Base-by-base conservation (phyloP, 2,329 filamentous ascomycete genomes). In the Nothomitra cinnamomea region DNA sequence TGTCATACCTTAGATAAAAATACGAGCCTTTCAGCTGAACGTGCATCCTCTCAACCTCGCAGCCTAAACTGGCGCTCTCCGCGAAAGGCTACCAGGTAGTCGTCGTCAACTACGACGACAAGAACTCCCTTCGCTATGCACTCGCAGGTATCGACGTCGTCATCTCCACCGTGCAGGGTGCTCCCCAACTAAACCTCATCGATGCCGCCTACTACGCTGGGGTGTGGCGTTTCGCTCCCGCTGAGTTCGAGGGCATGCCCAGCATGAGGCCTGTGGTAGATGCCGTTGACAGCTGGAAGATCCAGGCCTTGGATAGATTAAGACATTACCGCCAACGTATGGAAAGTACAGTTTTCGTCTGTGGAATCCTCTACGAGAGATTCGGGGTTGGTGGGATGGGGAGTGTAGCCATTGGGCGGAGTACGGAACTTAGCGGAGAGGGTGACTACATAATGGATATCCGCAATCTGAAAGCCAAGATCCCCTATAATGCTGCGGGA, bases 291-390 rank as follows among this genome's bases (percentile, higher is more conserved):
- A 76, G 77, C 47, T 76, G 74, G 19, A 77, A 76, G 21, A 68
- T 70, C 10, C 69, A 71, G n/a, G 80, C 80, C 1, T 68, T 82
- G 4, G 68, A 71, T 1, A 70, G 76, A 15, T 67, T 86, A 2
- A 70, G 73, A 49, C 71, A 78, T 50, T 80, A 77, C 64, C 67
- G 69, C 1, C 66, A 72, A 55, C 67, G 70, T 45, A 84, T 88
- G 69, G 73, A 75, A 42, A 85, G 76, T 56, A 87, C 83, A 0
- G 71, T 80, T 24, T 87, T 88, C 65, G 77, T 80, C 0, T 88
- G 85, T 59, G 85, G 85, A 19, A 66, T 87, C 28, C 79, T 88
- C 58, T 88, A 87, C 70, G 84, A 88, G 62, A 72, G 83, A 0
- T 87, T 88, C 60, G 78, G 78, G 19, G 80, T 79, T 0, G 78